These are phyloP conservation scores for Gossypium stocksii DNA, from an alignment of 345 rosid genomes.

Conservation along the genomic window DNA sequence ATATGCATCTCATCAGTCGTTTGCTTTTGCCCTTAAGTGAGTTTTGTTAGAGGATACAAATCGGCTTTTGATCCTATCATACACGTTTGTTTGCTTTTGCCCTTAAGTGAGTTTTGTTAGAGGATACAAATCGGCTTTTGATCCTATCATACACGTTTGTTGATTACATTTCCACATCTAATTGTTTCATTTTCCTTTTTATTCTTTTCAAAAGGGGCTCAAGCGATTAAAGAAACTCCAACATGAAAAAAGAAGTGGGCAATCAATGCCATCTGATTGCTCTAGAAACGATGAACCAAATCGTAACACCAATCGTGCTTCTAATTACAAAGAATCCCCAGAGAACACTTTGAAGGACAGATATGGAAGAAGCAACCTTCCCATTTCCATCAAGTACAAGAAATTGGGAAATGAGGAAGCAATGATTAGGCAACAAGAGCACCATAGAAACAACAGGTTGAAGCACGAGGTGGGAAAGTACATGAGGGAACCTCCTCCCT, in stretches of 20 bases:
- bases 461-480: slow-evolving; percentile 33
- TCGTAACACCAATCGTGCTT: neutral
- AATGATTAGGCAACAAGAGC: slow-evolving; percentile 27
- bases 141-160: too few relatives aligned
- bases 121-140: neutral
- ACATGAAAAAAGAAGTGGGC: slow-evolving; percentile 35
- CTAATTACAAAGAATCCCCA: slow-evolving; percentile 30
- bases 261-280: slow-evolving; percentile 22
- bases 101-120: neutral
- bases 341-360: slow-evolving; percentile 31
- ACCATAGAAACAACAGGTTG: slow-evolving; percentile 26
- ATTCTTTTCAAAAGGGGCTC: slow-evolving; percentile 35
- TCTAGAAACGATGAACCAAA: slow-evolving; percentile 29
- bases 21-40: neutral
- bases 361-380: slow-evolving; percentile 29
- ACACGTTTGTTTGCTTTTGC: neutral
- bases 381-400: slow-evolving; percentile 48
- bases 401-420: slow-evolving; percentile 33
- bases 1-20: neutral
- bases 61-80: neutral
- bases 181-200: neutral
- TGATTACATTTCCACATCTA: neutral
- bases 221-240: slow-evolving; percentile 61
- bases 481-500: slow-evolving; percentile 31
- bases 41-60: neutral